Evolutionary conservation across 1,139 yeast genomes (phyloP), one percentile per base, ranked within the genome.

Genomic region (Debaryomycetaceae sp.): DNA sequence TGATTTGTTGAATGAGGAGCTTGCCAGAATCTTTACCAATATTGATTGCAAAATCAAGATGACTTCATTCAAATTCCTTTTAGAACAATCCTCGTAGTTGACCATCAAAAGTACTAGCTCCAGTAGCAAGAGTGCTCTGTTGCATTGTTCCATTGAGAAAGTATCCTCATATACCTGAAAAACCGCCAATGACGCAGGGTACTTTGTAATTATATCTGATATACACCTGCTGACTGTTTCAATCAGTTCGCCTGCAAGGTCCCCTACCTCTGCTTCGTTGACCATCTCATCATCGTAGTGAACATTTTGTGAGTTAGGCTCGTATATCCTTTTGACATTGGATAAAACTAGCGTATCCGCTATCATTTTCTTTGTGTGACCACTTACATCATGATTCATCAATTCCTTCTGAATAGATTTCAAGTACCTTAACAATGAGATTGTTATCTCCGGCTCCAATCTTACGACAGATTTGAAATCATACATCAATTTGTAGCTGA

Each of bases 321-420:
- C 11, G 31, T 27, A 27, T 7, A 27, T 3, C 31, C 31, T 27
- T 39, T 34, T 39, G 6, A 31, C 42, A 8, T 39, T 39, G 17
- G 42, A 39, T 7, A 39, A 22, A n/a, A 31, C 34, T 13, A 39
- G 34, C 6, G 42, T 39, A 39, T 39, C 42, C 4, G 31, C 31
- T 27, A 27, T 27, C 11, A 27, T 8, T 8, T 11, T 7, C 11
- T 11, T 27, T 11, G 31, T 27, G 11, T 4, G 31, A 7, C 8
- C 31, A 8, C 4, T 27, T 27, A 27, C 31, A 20, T 41, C 34
- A 5, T 41, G 34, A 7, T 41, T 41, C 7, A 41, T 22, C 13
- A 44, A 31, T 7, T 34, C 37, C 6, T 41, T 33, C 36, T 40
- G 42, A 11, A 31, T 24, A 13, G 44, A 36, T 33, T 42, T 44